phyloP scores from a whole-genome alignment of 768 basidiomycete genomes.

The Agaricus subrufescens region DNA sequence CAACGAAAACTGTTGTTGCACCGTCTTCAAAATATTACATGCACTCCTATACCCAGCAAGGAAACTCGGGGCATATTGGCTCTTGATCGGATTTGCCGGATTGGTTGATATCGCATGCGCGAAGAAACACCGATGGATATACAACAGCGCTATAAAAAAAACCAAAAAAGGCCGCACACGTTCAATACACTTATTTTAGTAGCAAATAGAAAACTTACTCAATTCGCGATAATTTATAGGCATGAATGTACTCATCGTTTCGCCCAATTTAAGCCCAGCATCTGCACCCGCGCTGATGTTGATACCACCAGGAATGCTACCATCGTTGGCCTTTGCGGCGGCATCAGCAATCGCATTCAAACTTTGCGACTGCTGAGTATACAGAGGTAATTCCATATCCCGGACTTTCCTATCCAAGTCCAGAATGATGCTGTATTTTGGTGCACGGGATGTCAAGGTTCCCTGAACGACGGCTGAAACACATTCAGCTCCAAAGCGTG shows the following conservation, averaged over 20 bases:
- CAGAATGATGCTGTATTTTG: slow-evolving; percentile 56
- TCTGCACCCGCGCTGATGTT: not conserved
- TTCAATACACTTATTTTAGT: not conserved
- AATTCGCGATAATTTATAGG: slow-evolving; percentile 67
- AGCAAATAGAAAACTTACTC: slow-evolving; percentile 36
- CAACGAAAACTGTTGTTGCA: slow-evolving; percentile 43
- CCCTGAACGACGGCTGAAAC: slow-evolving; percentile 67
- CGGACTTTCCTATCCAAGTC: slow-evolving; percentile 65
- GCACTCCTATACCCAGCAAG: slow-evolving; percentile 65
- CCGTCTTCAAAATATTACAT: slow-evolving; percentile 47
- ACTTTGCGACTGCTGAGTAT: slow-evolving; percentile 39
- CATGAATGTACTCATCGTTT: slow-evolving; percentile 75
- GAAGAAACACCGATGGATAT: slow-evolving; percentile 74
- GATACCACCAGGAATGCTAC: not conserved
- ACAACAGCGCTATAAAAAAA: slow-evolving; percentile 49
- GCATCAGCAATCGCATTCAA: not conserved
- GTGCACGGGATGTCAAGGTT: slow-evolving; percentile 57
- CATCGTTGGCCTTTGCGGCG: not conserved
- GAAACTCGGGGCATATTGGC: slow-evolving; percentile 62
- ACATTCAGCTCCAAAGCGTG: slow-evolving; percentile 61
- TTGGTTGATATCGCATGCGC: slow-evolving; percentile 65
- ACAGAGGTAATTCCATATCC: slow-evolving; percentile 63
- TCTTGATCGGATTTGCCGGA: slow-evolving; percentile 64
- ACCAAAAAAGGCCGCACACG: not conserved
- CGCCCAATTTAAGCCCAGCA: slow-evolving; percentile 24